These are phyloP conservation scores for Ophiostoma montium DNA, from an alignment of 2,329 filamentous ascomycete genomes.

Conservation along the genomic window DNA sequence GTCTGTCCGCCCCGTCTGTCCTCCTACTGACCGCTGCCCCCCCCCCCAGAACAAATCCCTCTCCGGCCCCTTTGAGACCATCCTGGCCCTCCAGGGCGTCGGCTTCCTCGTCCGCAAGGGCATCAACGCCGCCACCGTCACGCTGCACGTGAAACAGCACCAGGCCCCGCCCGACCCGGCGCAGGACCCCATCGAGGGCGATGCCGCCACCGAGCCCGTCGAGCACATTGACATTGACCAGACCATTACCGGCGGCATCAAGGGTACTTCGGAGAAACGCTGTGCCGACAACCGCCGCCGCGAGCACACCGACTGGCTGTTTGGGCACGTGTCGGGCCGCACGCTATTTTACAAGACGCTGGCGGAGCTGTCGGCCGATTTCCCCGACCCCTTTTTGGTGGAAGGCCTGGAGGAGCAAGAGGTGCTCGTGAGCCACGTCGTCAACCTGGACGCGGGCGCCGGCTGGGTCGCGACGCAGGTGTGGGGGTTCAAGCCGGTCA, in stretches of 20 bases:
- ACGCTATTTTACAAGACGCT: slow-evolving; percentile 30
- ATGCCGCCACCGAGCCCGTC: slow-evolving; percentile 14
- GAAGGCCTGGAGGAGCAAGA: slow-evolving; percentile 35
- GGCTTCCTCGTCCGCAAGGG: slow-evolving; percentile 60
- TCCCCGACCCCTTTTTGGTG: slow-evolving; percentile 31
- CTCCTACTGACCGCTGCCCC: background rate
- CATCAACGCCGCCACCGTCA: slow-evolving; percentile 54
- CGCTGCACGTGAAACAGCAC: slow-evolving; percentile 47
- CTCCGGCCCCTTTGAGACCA: slow-evolving; percentile 53
- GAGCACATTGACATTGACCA: slow-evolving; percentile 61
- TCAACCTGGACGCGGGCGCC: slow-evolving; percentile 32
- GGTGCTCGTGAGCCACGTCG: slow-evolving; percentile 50
- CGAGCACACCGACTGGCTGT: slow-evolving; percentile 64
- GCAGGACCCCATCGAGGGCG: slow-evolving; percentile 18
- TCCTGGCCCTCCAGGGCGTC: slow-evolving; percentile 59
- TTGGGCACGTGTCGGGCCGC: slow-evolving; percentile 54
- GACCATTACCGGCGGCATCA: slow-evolving; percentile 54
- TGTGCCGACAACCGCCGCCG: slow-evolving; percentile 38
- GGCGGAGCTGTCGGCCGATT: slow-evolving; percentile 37
- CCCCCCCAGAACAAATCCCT: slow-evolving; percentile 57
- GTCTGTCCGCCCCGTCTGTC: background rate
- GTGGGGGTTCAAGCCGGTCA: slow-evolving; percentile 42
- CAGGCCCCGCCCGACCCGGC: slow-evolving; percentile 26
- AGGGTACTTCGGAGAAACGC: slow-evolving; percentile 44
- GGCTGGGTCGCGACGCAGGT: slow-evolving; percentile 44